These are phyloP conservation scores for Punctularia strigosozonata DNA, from an alignment of 768 basidiomycete genomes.

Conservation along the genomic window DNA sequence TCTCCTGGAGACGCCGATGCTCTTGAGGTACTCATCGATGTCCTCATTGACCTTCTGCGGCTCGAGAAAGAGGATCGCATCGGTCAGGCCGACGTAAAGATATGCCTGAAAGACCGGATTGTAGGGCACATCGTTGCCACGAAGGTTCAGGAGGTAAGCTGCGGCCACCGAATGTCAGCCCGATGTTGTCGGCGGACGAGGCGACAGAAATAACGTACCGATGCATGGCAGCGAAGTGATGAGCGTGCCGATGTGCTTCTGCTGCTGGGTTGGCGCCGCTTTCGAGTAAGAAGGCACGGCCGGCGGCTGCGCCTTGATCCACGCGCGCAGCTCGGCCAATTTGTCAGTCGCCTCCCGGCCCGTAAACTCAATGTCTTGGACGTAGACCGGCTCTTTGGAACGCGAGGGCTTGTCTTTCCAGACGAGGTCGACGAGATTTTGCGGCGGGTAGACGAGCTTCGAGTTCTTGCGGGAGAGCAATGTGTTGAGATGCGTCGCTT, in stretches of 20 bases:
- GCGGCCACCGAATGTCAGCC: slow-evolving; percentile 8
- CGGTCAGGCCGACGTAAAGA: slow-evolving; percentile 54
- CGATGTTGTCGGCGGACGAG: not conserved
- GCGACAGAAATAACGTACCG: slow-evolving; percentile 29
- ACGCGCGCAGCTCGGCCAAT: slow-evolving; percentile 54
- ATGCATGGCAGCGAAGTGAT: slow-evolving; percentile 61
- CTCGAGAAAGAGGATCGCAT: slow-evolving; percentile 72
- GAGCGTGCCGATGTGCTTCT: slow-evolving; percentile 57
- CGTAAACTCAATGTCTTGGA: slow-evolving; percentile 63
- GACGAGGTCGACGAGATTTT: slow-evolving; percentile 73
- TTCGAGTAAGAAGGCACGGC: slow-evolving; percentile 53
- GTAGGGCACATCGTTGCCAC: slow-evolving; percentile 83
- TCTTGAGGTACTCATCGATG: slow-evolving; percentile 43
- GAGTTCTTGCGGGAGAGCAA: slow-evolving; percentile 42
- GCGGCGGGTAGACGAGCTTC: slow-evolving; percentile 68
- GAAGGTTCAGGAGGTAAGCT: slow-evolving; percentile 84
- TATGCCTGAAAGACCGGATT: slow-evolving; percentile 91
- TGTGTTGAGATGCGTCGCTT: slow-evolving; percentile 46
- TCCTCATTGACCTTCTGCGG: slow-evolving; percentile 46
- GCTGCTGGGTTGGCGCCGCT: slow-evolving; percentile 41
- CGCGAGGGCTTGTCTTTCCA: slow-evolving; percentile 73
- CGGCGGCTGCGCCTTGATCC: slow-evolving; percentile 53
- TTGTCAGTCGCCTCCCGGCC: slow-evolving; percentile 59
- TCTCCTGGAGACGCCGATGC: slow-evolving; percentile 41
- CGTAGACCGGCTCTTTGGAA: slow-evolving; percentile 49